A percentile compares a stretch with the other conserved stretches of the same genome.
These are phyloP conservation scores for Paraconiothyrium brasiliense DNA, from an alignment of 2,329 filamentous ascomycete genomes.

Conservation along the genomic window DNA sequence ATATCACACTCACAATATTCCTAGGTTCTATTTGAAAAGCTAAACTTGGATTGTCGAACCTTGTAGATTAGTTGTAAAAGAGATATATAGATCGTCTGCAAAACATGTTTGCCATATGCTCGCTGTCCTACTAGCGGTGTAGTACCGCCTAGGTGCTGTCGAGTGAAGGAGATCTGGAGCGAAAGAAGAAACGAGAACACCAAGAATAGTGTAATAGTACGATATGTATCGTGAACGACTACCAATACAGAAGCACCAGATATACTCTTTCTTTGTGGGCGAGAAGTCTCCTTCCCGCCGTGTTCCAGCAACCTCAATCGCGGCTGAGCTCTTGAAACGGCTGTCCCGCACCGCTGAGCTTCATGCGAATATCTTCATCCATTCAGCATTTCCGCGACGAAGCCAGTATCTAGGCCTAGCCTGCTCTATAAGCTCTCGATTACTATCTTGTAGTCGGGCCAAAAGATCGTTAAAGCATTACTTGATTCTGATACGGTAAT, in stretches of 20 bases:
- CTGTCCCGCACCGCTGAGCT: neutral
- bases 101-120: neutral
- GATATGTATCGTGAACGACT: neutral
- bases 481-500: neutral
- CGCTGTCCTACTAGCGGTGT: neutral
- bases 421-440: neutral
- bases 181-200: neutral
- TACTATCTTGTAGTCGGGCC: neutral
- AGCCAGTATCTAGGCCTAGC: neutral
- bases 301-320: neutral
- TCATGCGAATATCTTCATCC: neutral
- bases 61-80: neutral
- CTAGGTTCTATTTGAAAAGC: neutral
- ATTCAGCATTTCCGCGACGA: neutral
- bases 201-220: neutral
- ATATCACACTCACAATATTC: neutral
- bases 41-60: neutral
- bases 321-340: neutral
- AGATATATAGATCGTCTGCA: neutral
- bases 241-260: neutral
- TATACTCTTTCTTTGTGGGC: neutral
- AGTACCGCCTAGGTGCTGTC: neutral
- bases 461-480: neutral
- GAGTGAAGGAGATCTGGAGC: neutral
- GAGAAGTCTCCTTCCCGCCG: neutral